These are phyloP conservation scores for Brasilioporus rufonigricans DNA, from an alignment of 768 basidiomycete genomes.

Conservation along the genomic window DNA sequence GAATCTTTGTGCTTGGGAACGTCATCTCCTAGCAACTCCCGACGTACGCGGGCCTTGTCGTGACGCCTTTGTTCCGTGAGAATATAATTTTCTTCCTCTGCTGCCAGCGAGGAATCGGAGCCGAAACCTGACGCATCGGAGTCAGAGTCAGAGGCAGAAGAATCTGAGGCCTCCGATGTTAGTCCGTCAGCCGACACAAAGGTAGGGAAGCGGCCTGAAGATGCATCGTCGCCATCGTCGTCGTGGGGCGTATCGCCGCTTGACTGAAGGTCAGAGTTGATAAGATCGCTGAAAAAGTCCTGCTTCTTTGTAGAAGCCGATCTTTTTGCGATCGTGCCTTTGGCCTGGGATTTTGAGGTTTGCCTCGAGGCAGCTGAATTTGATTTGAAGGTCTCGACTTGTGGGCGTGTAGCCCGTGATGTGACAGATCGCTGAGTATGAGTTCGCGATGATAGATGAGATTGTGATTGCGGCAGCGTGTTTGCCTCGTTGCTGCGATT, in stretches of 20 bases:
- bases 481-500: constrained; percentile 32
- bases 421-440: constrained; percentile 19
- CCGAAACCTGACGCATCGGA: constrained; percentile 38
- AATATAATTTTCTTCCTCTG: constrained; percentile 63
- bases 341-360: constrained; percentile 38
- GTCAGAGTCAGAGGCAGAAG: constrained; percentile 40
- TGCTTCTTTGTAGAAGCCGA: constrained; percentile 20
- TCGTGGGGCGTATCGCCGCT: constrained; percentile 34
- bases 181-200: constrained; percentile 65
- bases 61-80: constrained; percentile 44
- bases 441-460: constrained; percentile 30
- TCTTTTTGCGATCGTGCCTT: constrained; percentile 33
- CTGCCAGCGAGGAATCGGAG: constrained; percentile 56
- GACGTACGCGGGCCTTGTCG: constrained; percentile 52
- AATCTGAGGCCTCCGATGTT: constrained; percentile 48
- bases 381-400: constrained; percentile 24
- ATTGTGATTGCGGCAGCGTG: constrained; percentile 37
- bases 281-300: constrained; percentile 13
- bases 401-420: constrained; percentile 25
- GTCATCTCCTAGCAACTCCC: constrained; percentile 59
- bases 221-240: constrained; percentile 30
- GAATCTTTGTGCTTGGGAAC: constrained; percentile 38
- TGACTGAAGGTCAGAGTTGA: constrained; percentile 32
- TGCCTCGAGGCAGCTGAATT: constrained; percentile 34
- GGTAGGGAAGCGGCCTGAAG: constrained; percentile 53